These are phyloP conservation scores for Triglochin maritima DNA, from an alignment of 106 monocot genomes.

Conservation along the genomic window DNA sequence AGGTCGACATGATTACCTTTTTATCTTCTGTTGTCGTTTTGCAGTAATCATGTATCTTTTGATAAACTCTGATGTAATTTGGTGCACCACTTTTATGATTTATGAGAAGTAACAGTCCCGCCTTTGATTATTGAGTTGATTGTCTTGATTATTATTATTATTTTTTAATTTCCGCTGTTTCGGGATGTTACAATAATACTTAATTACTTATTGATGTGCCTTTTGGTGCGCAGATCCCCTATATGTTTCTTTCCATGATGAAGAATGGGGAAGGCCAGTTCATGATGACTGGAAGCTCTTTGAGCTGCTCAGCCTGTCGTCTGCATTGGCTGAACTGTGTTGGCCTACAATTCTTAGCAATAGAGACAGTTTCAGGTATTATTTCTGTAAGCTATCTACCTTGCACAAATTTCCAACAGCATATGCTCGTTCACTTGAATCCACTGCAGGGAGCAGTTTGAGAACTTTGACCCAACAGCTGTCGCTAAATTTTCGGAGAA, in stretches of 20 bases:
- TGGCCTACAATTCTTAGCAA: slow-evolving; percentile 45
- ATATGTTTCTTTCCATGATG: slow-evolving; percentile 44
- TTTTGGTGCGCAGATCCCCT: slow-evolving; percentile 14
- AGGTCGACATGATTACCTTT: too few species aligned
- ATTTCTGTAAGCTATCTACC: not conserved
- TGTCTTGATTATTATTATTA: too few species aligned
- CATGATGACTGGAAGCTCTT: slow-evolving; percentile 43
- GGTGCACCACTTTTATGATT: too few species aligned
- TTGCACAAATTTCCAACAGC: not conserved
- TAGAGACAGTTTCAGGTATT: slow-evolving; percentile 39
- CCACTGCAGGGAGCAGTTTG: slow-evolving; percentile 36
- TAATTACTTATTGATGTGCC: not conserved
- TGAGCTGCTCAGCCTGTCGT: slow-evolving; percentile 36
- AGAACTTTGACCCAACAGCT: slow-evolving; percentile 35
- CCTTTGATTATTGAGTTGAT: too few species aligned
- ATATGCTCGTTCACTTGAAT: not conserved
- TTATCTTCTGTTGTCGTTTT: too few species aligned
- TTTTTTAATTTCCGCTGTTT: too few species aligned
- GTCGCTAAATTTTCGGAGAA: slow-evolving; percentile 48
- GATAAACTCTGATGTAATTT: too few species aligned
- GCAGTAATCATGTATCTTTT: too few species aligned
- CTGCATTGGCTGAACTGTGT: slow-evolving; percentile 41
- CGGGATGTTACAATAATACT: too few species aligned
- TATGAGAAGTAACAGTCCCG: too few species aligned
- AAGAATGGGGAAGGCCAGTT: slow-evolving; percentile 42